phyloP scores from a whole-genome alignment of 1,284 basidiomycete species.

The Sporisorium reilianum region DNA sequence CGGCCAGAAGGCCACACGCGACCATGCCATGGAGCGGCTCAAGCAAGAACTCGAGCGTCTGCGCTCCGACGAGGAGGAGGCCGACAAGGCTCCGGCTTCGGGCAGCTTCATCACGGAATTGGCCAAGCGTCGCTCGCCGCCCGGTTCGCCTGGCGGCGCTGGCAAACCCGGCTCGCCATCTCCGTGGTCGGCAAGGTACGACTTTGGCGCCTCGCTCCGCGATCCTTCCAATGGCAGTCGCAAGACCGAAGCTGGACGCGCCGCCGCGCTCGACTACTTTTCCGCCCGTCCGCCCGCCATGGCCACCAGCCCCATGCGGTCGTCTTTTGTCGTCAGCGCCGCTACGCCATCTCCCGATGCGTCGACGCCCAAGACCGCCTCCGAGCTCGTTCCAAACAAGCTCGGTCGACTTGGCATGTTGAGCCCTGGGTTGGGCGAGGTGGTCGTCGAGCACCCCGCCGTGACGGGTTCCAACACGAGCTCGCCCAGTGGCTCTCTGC shows the following conservation, averaged over 20 bases:
- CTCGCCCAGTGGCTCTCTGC: conserved; percentile 38
- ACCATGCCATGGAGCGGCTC: conserved; percentile 70
- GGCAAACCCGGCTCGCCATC: conserved; percentile 60
- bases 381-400: conserved; percentile 44
- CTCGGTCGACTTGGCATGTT: conserved; percentile 60
- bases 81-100: conserved; percentile 52
- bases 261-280: conserved; percentile 65
- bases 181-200: conserved; percentile 70
- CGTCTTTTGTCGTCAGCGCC: conserved; percentile 41
- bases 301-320: conserved; percentile 31
- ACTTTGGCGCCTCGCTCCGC: conserved; percentile 73
- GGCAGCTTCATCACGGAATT: conserved; percentile 38
- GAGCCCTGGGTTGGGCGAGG: conserved; percentile 57
- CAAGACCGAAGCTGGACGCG: conserved; percentile 55
- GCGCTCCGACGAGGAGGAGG: conserved; percentile 71
- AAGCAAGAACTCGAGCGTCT: conserved; percentile 72
- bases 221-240: conserved; percentile 63
- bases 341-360: conserved; percentile 50
- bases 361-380: conserved; percentile 42
- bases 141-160: conserved; percentile 65
- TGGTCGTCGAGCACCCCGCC: conserved; percentile 53
- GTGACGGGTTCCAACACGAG: conserved; percentile 32
- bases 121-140: conserved; percentile 55
- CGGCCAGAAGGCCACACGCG: conserved; percentile 64
- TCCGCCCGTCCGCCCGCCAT: conserved; percentile 48